Evolutionary conservation across 202 grass and related monocot genomes (phyloP).

Genomic region (Schoenoplectus tabernaemontani): DNA sequence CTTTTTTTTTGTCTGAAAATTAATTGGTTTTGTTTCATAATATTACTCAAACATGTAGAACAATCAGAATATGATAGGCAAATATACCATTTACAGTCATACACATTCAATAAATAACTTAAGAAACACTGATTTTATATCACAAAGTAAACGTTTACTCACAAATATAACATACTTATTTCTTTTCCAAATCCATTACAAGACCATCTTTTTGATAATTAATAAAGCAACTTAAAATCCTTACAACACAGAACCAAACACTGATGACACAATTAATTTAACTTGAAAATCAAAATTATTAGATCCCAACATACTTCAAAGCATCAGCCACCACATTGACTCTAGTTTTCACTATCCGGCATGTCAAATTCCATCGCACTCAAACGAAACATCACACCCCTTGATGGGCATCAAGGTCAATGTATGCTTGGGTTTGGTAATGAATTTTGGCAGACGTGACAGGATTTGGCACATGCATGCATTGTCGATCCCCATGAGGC

Average conservation of each 20-base stretch:
- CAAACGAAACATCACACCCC: conserved; percentile 62
- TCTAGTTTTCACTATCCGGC: not conserved
- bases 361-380: conserved; percentile 42
- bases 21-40: too few species aligned
- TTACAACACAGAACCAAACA: not conserved
- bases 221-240: conserved; percentile 4
- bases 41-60: too few species aligned
- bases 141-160: not conserved
- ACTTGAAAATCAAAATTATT: conserved; percentile 8
- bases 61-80: too few species aligned
- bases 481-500: conserved; percentile 64
- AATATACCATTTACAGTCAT: too few species aligned
- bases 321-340: not conserved
- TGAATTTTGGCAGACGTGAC: conserved; percentile 58
- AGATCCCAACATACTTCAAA: not conserved
- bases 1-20: too few species aligned
- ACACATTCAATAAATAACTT: not conserved
- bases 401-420: conserved; percentile 54
- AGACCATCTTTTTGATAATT: not conserved
- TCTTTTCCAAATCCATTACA: not conserved
- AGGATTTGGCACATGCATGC: conserved; percentile 78
- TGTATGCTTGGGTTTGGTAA: conserved; percentile 59
- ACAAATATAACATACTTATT: not conserved
- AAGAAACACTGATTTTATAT: not conserved
- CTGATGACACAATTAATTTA: not conserved